Evolutionary conservation across 1,284 basidiomycete genomes (phyloP).

Genomic region (Cutaneotrichosporon curvatum): DNA sequence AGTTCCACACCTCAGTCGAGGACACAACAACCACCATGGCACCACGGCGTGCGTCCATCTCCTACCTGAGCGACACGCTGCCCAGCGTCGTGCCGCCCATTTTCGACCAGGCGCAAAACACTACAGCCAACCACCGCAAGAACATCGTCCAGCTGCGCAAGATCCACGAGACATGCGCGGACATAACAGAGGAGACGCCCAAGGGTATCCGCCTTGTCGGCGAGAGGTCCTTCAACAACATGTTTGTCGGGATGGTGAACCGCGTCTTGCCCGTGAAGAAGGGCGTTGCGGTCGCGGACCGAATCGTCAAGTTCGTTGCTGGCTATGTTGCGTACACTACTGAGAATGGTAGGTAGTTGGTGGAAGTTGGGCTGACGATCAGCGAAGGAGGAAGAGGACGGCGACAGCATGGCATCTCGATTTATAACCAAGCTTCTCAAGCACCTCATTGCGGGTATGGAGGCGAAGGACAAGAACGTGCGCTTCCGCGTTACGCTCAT

Average conservation of each 20-base stretch:
- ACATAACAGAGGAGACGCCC: conserved; percentile 53
- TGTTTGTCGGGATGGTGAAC: conserved; percentile 64
- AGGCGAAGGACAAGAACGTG: conserved; percentile 82
- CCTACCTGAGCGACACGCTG: conserved; percentile 35
- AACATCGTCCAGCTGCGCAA: conserved; percentile 82
- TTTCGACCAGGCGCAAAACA: conserved; percentile 75
- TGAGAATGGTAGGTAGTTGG: conserved; percentile 59
- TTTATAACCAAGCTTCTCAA: conserved; percentile 67
- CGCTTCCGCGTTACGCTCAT: conserved; percentile 72
- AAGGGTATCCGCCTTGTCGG: conserved; percentile 60
- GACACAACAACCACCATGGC: conserved; percentile 13
- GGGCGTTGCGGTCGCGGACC: conserved; percentile 69
- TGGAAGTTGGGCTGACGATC: conserved; percentile 18
- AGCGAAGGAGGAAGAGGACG: conserved; percentile 57
- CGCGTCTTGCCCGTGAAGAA: conserved; percentile 75
- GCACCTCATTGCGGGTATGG: conserved; percentile 74
- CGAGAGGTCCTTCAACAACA: conserved; percentile 70
- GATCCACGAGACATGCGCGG: conserved; percentile 62
- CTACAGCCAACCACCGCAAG: conserved; percentile 82
- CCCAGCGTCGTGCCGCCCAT: conserved; percentile 52
- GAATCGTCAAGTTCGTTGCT: conserved; percentile 76
- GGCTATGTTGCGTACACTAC: conserved; percentile 72
- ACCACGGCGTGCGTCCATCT: conserved; percentile 17
- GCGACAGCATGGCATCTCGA: conserved; percentile 63
- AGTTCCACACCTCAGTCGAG: background rate